Evolutionary conservation across 163 green algal genomes (phyloP), one percentile per base, ranked within the genome.

Genomic region (Scenedesmus sp.): DNA sequence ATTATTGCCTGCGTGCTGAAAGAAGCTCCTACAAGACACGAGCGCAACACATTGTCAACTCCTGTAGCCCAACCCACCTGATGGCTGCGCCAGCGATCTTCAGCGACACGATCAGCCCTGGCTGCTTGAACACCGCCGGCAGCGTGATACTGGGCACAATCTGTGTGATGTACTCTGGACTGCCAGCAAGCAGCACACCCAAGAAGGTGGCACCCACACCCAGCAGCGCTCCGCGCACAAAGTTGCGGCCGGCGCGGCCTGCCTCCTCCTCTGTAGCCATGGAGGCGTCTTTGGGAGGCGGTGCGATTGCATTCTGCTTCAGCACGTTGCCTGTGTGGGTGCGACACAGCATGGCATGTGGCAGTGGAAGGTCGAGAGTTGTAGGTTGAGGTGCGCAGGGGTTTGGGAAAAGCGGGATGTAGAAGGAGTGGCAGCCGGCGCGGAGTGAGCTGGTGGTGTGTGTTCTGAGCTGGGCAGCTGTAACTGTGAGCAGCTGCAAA

Each of bases 291-390:
- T 93, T 92, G 16, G 94, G 94, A 18, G 94, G 94, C 12, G 94
- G 94, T 59, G 59, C 57, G 84, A 96, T 96, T 56, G 94, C 94
- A 82, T 96, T 96, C 90, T 96, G 94, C 92, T 96, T 96, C 76
- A 96, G 93, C 26, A 96, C 94, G 74, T 96, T 96, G 87, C 90
- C 94, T 34, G 84, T 92, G 84, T 79, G 70, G 52, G 84, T 79
- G 70, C 15, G 1, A 76, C 15, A 52, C 76, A 23, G 62, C 62
- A 70, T 70, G 62, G 34, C 16, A 34, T 77, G 67, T 46, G 2
- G 8, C 67, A 77, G 3, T 77, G 1, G 67, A 18, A 34, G 9
- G 18, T 73, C 64, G 7, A 77, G 34, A 46, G 34, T 46, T 46
- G 34, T 46, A 46, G 34, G 34, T 46, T 46, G 34, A 46, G 34